Percentiles rank a stretch among this genome's conserved stretches.
Conservation (phyloP, 148 eudicot genomes). For the Camellia granthamiana region DNA sequence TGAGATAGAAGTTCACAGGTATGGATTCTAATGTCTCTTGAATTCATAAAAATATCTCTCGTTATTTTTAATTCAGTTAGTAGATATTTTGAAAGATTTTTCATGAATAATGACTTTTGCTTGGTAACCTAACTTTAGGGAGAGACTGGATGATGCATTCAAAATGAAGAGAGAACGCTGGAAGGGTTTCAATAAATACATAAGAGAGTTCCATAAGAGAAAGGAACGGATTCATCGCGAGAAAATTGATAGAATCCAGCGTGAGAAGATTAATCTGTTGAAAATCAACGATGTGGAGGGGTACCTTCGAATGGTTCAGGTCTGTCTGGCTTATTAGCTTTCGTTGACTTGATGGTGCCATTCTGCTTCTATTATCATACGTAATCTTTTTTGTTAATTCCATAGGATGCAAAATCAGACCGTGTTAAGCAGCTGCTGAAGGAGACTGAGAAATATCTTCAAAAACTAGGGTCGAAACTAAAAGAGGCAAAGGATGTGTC, state of each 20-base stretch:
- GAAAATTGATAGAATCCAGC: slow-evolving; percentile 95
- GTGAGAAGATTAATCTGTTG: slow-evolving; percentile 93
- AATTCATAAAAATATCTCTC: background rate
- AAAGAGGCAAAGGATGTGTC: slow-evolving; percentile 64
- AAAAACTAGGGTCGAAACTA: slow-evolving; percentile 84
- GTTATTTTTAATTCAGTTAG: background rate
- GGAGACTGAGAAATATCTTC: slow-evolving; percentile 96
- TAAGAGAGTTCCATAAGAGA: slow-evolving; percentile 91
- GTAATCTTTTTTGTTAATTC: background rate
- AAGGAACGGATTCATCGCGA: slow-evolving; percentile 93
- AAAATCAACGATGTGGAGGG: slow-evolving; percentile 99
- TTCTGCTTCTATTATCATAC: slow-evolving; percentile 1
- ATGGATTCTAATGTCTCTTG: slow-evolving; percentile 12
- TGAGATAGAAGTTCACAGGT: slow-evolving; percentile 93
- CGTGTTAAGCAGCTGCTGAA: slow-evolving; percentile 89
- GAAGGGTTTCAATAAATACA: slow-evolving; percentile 80
- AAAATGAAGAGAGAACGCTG: slow-evolving; percentile 87
- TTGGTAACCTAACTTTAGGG: slow-evolving; percentile 46
- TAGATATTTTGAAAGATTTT: background rate
- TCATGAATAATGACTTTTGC: slow-evolving; percentile 3
- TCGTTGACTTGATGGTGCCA: background rate
- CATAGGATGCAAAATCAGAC: slow-evolving; percentile 94
- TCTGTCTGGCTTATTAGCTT: slow-evolving; percentile 19
- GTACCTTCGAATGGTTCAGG: slow-evolving; percentile 98
- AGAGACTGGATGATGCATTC: slow-evolving; percentile 81